A percentile compares a stretch with the other conserved stretches of the same genome.
These are phyloP conservation scores for Pseudohyphozyma bogoriensis DNA, from an alignment of 768 basidiomycete genomes.

Conservation along the genomic window DNA sequence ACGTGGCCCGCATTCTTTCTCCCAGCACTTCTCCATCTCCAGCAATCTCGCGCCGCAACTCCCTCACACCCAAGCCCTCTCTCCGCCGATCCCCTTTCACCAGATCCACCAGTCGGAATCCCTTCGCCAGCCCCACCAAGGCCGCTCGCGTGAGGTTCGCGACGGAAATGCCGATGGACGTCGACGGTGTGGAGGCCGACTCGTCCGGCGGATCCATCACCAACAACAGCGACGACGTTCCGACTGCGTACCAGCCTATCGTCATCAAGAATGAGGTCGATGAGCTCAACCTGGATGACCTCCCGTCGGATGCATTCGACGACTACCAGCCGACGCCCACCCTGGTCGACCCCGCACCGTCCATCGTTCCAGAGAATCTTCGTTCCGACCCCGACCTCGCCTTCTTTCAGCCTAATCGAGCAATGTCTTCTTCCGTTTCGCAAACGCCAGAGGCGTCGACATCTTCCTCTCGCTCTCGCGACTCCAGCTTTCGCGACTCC, in stretches of 20 bases:
- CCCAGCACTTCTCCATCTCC: background rate
- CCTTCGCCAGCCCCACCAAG: conserved; percentile 18
- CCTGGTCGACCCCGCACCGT: conserved; percentile 1
- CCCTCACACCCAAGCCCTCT: too few relatives aligned
- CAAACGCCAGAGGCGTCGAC: too few relatives aligned
- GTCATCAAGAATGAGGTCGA: background rate
- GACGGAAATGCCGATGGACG: background rate
- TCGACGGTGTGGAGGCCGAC: background rate
- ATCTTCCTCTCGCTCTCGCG: too few relatives aligned
- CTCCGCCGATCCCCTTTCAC: too few relatives aligned
- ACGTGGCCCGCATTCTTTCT: too few relatives aligned
- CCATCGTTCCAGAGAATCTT: background rate
- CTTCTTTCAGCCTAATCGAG: background rate
- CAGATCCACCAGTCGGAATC: too few relatives aligned
- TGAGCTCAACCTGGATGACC: background rate
- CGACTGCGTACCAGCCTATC: too few relatives aligned
- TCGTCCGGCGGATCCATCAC: background rate
- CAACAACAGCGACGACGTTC: background rate
- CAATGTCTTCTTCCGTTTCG: too few relatives aligned
- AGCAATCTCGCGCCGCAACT: background rate
- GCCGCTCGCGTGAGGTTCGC: background rate
- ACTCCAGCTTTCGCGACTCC: background rate
- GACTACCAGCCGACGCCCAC: conserved; percentile 27
- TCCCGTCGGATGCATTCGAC: conserved; percentile 4
- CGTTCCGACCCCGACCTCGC: background rate